Evolutionary conservation across 495 filamentous ascomycete genomes (phyloP).

Genomic region (Hypoxylon crocopeplum): DNA sequence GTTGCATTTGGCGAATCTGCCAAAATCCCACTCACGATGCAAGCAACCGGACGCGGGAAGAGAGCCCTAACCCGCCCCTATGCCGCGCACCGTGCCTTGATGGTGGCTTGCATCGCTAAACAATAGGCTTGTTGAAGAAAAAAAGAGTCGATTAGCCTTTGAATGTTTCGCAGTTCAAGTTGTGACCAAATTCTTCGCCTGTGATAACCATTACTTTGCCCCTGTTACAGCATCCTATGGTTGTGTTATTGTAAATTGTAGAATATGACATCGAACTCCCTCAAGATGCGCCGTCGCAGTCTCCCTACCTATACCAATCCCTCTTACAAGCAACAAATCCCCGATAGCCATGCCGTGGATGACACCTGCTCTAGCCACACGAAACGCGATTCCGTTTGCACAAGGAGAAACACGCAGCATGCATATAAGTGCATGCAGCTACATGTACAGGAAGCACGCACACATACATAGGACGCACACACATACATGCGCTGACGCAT

Average conservation of each 20-base stretch:
- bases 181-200: not conserved
- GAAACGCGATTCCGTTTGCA: slow-evolving; percentile 41
- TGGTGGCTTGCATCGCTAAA: slow-evolving; percentile 30
- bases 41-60: slow-evolving; percentile 37
- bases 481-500: slow-evolving; percentile 33
- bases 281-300: no score
- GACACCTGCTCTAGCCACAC: slow-evolving; percentile 25
- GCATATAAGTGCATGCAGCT: slow-evolving; percentile 25
- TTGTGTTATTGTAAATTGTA: no score
- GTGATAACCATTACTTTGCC: no score
- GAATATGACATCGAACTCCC: no score
- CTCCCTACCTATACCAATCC: not conserved
- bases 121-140: slow-evolving; percentile 18
- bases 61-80: slow-evolving; percentile 36
- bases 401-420: slow-evolving; percentile 36
- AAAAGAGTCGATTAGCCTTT: not conserved
- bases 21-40: slow-evolving; percentile 36
- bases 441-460: slow-evolving; percentile 30
- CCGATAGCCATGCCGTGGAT: slow-evolving; percentile 31
- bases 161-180: not conserved
- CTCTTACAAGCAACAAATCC: slow-evolving; percentile 32
- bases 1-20: slow-evolving; percentile 38
- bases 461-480: slow-evolving; percentile 24
- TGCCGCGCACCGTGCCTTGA: slow-evolving; percentile 36
- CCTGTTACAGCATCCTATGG: no score